Conservation (phyloP, 257 asterid species). For the Penstemon davidsonii region DNA sequence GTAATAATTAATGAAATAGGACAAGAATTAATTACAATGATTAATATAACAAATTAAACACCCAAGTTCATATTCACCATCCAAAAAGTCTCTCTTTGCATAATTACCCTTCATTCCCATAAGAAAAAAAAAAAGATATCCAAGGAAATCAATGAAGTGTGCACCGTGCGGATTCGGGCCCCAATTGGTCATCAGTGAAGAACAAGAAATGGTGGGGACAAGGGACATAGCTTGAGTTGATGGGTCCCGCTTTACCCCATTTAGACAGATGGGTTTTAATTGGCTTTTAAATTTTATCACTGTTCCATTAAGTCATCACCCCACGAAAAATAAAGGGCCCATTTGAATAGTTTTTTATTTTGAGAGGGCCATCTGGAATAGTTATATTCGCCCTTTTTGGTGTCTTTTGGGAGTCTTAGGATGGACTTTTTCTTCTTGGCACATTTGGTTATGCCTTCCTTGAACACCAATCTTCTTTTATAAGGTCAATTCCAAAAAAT, state of each 20-base stretch:
- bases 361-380: conserved; percentile 16
- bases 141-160: conserved; percentile 27
- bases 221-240: conserved; percentile 17
- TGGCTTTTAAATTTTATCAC: conserved; percentile 23
- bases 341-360: conserved; percentile 9
- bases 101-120: conserved; percentile 8
- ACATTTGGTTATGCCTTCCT: neutral
- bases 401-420: conserved; percentile 35
- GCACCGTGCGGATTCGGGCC: conserved; percentile 45
- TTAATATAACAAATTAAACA: conserved; percentile 31
- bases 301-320: conserved; percentile 40
- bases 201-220: conserved; percentile 42
- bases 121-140: conserved; percentile 7
- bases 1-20: conserved; percentile 37
- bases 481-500: neutral
- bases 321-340: conserved; percentile 15
- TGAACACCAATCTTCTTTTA: neutral
- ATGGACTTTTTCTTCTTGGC: conserved; percentile 30
- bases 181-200: conserved; percentile 30
- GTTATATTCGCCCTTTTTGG: conserved; percentile 40
- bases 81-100: conserved; percentile 25
- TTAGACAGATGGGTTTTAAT: conserved; percentile 30
- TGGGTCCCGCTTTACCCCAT: conserved; percentile 32
- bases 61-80: conserved; percentile 28
- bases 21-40: conserved; percentile 38